Conservation (phyloP, 2,329 filamentous ascomycete genomes). For the Alternaria gansuensis region DNA sequence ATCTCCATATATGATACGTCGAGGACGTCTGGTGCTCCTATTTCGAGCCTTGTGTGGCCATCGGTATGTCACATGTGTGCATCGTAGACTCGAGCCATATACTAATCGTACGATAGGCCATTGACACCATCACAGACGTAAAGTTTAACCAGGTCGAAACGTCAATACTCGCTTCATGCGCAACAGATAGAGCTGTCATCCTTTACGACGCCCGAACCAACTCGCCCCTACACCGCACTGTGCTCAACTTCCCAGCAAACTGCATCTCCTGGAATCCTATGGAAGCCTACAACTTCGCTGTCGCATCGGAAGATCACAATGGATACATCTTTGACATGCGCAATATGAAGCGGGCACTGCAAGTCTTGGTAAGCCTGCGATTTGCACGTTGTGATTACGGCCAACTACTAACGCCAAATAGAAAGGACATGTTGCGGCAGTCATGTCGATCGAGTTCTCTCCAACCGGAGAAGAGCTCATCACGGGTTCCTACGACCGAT, state of each 20-base stretch:
- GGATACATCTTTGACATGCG: slow-evolving; percentile 93
- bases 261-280: slow-evolving; percentile 95
- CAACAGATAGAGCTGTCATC: slow-evolving; percentile 84
- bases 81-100: neutral
- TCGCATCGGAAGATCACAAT: slow-evolving; percentile 95
- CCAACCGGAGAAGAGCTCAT: slow-evolving; percentile 95
- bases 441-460: slow-evolving; percentile 96
- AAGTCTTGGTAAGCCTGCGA: slow-evolving; percentile 66
- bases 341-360: slow-evolving; percentile 85
- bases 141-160: slow-evolving; percentile 95
- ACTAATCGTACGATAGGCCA: slow-evolving; percentile 55
- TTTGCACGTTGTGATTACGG: neutral
- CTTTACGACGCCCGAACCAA: slow-evolving; percentile 92
- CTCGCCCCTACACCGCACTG: slow-evolving; percentile 80
- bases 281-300: slow-evolving; percentile 94
- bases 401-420: slow-evolving; percentile 3
- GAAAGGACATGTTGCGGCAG: slow-evolving; percentile 88
- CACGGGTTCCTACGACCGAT: slow-evolving; percentile 87
- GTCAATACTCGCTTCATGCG: slow-evolving; percentile 84
- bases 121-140: slow-evolving; percentile 85
- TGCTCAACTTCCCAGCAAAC: slow-evolving; percentile 89
- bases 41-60: slow-evolving; percentile 86
- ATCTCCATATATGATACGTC: slow-evolving; percentile 92
- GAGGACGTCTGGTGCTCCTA: slow-evolving; percentile 76
- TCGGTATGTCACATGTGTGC: slow-evolving; percentile 55